Evolutionary conservation across 805 yeast species (phyloP), one percentile per base, ranked within the genome.

Genomic region (Spencermartinsiella europaea): DNA sequence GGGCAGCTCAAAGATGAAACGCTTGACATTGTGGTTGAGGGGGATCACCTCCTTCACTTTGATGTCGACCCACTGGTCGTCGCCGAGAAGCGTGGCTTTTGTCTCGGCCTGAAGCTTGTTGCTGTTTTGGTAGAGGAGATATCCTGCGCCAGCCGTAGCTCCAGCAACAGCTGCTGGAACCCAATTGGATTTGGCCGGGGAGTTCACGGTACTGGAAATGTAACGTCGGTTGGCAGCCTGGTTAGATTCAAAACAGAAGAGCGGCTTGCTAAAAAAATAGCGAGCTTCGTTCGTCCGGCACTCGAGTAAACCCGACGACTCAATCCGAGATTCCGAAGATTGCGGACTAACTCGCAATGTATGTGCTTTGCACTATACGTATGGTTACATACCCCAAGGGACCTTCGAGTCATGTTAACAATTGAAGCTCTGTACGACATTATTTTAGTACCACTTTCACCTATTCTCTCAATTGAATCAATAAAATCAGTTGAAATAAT

Each of bases 1-100:
- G 33, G 85, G 85, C 55, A 89, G 76, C 51, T 78, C 81, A 58
- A 90, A 87, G 20, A 79, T 74, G 61, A 85, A 76, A 58, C 77
- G 75, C 67, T 79, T 84, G 60, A 91, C 49, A 53, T 66, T 65
- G 51, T 58, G 60, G 50, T 59, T 50, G 21, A 62, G 36, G 40
- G 55, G 58, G 42, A 48, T 44, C 49, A 52, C 21, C 38, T 50
- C 36, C 28, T 35, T 39, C 27, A 59, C 50, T 55, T 59, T 57
- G 45, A 59, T 46, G 36, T 58, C 62, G 34, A 58, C 61, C 63
- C 63, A 59, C 40, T 50, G 46, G 47, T 55, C 53, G 38, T 58
- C 61, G 33, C 62, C 63, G 22, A 42, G 40, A 33, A 59, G 51
- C 20, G 59, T 46, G 12, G 27, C 14, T 46, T 52, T 51, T 22